Evolutionary conservation across 768 basidiomycete genomes (phyloP).

Genomic region (Xerocomellus dryophilus): DNA sequence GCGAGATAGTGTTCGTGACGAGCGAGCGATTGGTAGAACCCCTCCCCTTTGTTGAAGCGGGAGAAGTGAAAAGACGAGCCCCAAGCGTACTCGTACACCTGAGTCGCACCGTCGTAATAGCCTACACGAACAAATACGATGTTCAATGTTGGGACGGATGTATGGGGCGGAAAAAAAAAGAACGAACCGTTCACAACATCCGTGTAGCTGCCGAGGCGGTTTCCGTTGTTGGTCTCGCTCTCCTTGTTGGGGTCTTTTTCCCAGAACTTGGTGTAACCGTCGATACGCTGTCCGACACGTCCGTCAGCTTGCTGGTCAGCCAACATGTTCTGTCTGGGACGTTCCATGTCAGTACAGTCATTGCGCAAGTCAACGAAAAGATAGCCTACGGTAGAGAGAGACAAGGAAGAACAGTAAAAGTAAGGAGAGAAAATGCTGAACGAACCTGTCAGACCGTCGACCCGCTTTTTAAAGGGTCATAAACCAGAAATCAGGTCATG

Average conservation of each 20-base stretch:
- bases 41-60: slow-evolving; percentile 92
- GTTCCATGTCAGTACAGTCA: not conserved
- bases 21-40: slow-evolving; percentile 65
- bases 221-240: slow-evolving; percentile 57
- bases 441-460: not conserved
- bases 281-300: slow-evolving; percentile 64
- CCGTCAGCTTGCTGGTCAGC: slow-evolving; percentile 45
- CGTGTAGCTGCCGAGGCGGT: slow-evolving; percentile 77
- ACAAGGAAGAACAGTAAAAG: not conserved
- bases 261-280: slow-evolving; percentile 91
- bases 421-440: not conserved
- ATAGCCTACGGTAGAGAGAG: not conserved
- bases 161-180: not conserved
- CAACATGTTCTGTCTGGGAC: slow-evolving; percentile 2
- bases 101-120: slow-evolving; percentile 96
- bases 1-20: slow-evolving; percentile 98
- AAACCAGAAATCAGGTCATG: slow-evolving; percentile 22
- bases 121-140: slow-evolving; percentile 41
- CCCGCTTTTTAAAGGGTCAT: slow-evolving; percentile 10
- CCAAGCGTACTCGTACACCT: slow-evolving; percentile 95
- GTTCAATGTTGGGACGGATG: not conserved
- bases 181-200: slow-evolving; percentile 88
- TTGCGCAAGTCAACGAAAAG: not conserved
- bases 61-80: slow-evolving; percentile 92
- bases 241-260: slow-evolving; percentile 77